Evolutionary conservation across 2,329 filamentous ascomycete genomes (phyloP).

Genomic region (Penicillium concentricum): DNA sequence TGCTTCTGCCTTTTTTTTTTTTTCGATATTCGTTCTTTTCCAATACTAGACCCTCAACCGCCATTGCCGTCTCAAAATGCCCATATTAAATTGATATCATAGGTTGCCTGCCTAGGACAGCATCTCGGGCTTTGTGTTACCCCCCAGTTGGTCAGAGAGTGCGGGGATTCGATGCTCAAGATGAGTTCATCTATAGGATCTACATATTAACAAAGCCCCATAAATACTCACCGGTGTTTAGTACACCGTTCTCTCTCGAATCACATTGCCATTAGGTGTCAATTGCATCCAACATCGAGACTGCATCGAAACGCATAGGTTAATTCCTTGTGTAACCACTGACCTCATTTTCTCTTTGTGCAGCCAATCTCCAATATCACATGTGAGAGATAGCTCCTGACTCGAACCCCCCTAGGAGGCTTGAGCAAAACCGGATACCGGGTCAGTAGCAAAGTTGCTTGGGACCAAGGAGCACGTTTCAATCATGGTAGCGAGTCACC

Average conservation of each 20-base stretch:
- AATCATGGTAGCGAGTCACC: not conserved
- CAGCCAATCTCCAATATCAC: not conserved
- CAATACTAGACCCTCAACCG: not conserved
- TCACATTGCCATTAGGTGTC: not conserved
- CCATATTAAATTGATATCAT: not conserved
- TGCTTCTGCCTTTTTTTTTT: not conserved
- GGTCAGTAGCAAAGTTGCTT: not conserved
- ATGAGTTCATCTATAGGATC: slow-evolving; percentile 11
- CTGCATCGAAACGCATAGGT: not conserved
- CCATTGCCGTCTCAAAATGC: slow-evolving; percentile 2
- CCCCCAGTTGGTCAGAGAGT: not conserved
- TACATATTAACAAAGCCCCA: not conserved
- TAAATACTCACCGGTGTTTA: slow-evolving; percentile 15
- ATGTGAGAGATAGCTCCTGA: slow-evolving; percentile 1
- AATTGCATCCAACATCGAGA: not conserved
- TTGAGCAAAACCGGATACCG: not conserved
- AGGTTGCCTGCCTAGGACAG: not conserved
- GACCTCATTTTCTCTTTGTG: not conserved
- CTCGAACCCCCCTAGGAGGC: not conserved
- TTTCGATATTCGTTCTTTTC: not conserved
- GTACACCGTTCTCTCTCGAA: slow-evolving; percentile 10
- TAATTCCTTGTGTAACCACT: slow-evolving; percentile 1
- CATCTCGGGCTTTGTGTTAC: slow-evolving; percentile 2
- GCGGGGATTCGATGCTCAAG: slow-evolving; percentile 8
- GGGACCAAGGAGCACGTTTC: not conserved